A percentile compares a stretch with the other conserved stretches of the same genome.
These are phyloP conservation scores for Xylaria sp. DNA, from an alignment of 2,329 filamentous ascomycete species.

Conservation along the genomic window DNA sequence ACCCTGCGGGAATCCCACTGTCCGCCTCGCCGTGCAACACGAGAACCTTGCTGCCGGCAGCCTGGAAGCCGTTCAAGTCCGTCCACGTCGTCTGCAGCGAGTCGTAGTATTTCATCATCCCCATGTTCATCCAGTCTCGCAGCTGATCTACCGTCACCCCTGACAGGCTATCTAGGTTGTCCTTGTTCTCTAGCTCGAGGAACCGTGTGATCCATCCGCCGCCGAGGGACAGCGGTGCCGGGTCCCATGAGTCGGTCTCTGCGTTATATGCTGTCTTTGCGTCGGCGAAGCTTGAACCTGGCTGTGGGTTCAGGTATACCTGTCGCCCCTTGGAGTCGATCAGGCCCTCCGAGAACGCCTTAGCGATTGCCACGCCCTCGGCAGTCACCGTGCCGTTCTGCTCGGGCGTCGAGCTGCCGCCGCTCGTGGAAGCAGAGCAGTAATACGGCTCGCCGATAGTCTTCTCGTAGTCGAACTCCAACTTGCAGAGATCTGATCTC, in stretches of 20 bases:
- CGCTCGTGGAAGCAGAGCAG: slow-evolving; percentile 51
- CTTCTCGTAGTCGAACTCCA: slow-evolving; percentile 54
- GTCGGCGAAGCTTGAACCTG: slow-evolving; percentile 49
- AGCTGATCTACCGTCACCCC: slow-evolving; percentile 64
- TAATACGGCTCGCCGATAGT: slow-evolving; percentile 59
- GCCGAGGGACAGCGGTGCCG: slow-evolving; percentile 42
- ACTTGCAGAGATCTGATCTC: slow-evolving; percentile 51
- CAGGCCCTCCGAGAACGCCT: slow-evolving; percentile 51
- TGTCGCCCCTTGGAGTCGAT: slow-evolving; percentile 50
- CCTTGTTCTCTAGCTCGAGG: slow-evolving; percentile 40
- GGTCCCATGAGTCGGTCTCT: slow-evolving; percentile 44
- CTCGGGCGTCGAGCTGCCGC: slow-evolving; percentile 38
- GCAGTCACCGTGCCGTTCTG: slow-evolving; percentile 47
- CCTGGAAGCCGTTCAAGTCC: slow-evolving; percentile 58
- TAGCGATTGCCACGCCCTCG: slow-evolving; percentile 47
- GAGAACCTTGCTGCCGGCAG: slow-evolving; percentile 60
- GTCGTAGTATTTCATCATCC: slow-evolving; percentile 59
- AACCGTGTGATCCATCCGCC: slow-evolving; percentile 48
- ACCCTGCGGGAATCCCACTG: slow-evolving; percentile 57
- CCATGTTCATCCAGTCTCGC: slow-evolving; percentile 61
- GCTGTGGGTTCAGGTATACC: slow-evolving; percentile 52
- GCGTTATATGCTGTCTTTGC: slow-evolving; percentile 49
- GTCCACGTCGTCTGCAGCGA: slow-evolving; percentile 58
- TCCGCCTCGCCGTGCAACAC: slow-evolving; percentile 65
- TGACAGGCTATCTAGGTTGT: slow-evolving; percentile 53